These are phyloP conservation scores for Cryptococcus sp. DNA, from an alignment of 1,284 basidiomycete species.

Conservation along the genomic window DNA sequence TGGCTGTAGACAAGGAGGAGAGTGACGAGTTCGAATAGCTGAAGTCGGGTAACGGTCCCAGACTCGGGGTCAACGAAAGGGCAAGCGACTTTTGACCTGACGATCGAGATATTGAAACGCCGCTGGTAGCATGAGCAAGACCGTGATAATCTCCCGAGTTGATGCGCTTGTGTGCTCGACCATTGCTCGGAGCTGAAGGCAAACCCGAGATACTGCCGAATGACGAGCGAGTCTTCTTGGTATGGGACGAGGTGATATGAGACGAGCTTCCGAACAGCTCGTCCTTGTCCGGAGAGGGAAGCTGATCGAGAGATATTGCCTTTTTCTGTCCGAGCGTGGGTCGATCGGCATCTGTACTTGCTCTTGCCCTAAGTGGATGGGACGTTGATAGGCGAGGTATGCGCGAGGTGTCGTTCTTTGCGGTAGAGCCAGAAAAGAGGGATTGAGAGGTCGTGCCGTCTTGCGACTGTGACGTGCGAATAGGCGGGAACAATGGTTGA, in stretches of 20 bases:
- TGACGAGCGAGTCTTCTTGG: conserved; percentile 26
- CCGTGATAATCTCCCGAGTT: conserved; percentile 31
- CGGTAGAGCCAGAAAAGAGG: conserved; percentile 1
- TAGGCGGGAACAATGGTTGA: conserved; percentile 41
- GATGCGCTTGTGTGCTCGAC: conserved; percentile 33
- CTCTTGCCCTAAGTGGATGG: conserved; percentile 33
- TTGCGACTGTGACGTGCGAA: conserved; percentile 40
- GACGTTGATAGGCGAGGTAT: conserved; percentile 35
- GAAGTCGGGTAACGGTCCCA: conserved; percentile 39
- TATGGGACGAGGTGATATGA: conserved; percentile 20
- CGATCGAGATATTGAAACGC: conserved; percentile 45
- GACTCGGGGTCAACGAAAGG: conserved; percentile 33
- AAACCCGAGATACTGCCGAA: conserved; percentile 11
- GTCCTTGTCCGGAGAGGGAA: conserved; percentile 34
- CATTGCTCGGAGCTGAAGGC: conserved; percentile 9
- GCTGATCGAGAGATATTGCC: conserved; percentile 45
- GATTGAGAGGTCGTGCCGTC: conserved; percentile 25
- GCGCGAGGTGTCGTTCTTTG: conserved; percentile 18
- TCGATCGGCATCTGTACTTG: conserved; percentile 28
- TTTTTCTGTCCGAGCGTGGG: conserved; percentile 40
- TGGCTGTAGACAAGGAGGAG: conserved; percentile 36
- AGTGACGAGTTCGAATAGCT: conserved; percentile 46
- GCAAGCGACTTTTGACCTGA: conserved; percentile 52
- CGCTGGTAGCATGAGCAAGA: conserved; percentile 9
- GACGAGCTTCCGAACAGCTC: conserved; percentile 42